Base-by-base conservation (phyloP, 2,329 filamentous ascomycete species). In the Alternaria arborescens region DNA sequence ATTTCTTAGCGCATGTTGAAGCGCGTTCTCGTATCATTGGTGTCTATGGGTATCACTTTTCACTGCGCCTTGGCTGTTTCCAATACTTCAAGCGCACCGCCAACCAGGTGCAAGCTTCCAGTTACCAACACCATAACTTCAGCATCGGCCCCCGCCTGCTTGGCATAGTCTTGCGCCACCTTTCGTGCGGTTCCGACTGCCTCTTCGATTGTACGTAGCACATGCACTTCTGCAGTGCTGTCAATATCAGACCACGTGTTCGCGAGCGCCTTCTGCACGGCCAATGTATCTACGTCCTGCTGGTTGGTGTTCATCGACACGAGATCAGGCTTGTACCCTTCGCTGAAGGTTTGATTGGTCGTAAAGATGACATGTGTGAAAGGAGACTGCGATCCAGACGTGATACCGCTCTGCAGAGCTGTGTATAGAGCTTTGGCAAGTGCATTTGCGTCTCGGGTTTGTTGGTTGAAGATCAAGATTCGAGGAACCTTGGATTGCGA, bases 381-480 rank as follows among this genome's bases (percentile, higher is more conserved):
- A 0, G 84, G 78, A 41, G 79, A 70, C 1, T 59, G 64, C 5
- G 65, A 60, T 8, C 68, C 72, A 10, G 71, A 66, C 5, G 67
- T 69, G 6, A 76, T 62, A 34, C 71, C 70, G 12, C 46, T 65
- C 55, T 77, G 74, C 53, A 91, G 80, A 3, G 86, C 87, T 10
- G 82, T 75, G 57, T 93, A 83, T 2, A 97, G 81, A 0, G 84
- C 84, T 32, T 79, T 80, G 3, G 94, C 85, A 1, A 96, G 84
- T 16, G 85, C 82, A 4, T 82, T 80, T 5, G 91, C 91, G 72
- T 97, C 89, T 32, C 93, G 87, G 10, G 92, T 93, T 74, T 97
- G 93, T 78, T 97, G 94, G 78, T 97, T 97, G 83, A 98, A 98
- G 48, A 98, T 85, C 46, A 98, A 81, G 58, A 90, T 82, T 0